Evolutionary conservation across 1,139 yeast genomes (phyloP).

Genomic region (Suhomyces coccinellae): DNA sequence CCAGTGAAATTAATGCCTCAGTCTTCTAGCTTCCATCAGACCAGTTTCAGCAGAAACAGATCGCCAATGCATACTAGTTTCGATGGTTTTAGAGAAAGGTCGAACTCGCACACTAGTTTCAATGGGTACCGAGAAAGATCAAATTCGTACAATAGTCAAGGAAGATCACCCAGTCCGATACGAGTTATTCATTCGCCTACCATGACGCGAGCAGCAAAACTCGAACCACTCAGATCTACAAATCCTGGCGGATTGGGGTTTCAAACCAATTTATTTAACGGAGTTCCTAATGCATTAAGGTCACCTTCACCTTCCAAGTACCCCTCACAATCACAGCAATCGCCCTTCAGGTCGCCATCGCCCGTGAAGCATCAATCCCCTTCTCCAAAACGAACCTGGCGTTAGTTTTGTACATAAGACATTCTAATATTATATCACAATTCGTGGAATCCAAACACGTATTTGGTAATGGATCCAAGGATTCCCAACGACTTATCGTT

Average conservation of each 20-base stretch:
- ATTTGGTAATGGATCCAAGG: conserved; percentile 36
- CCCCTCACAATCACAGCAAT: conserved; percentile 6
- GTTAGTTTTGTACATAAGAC: conserved; percentile 3
- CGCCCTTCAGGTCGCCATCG: conserved; percentile 14
- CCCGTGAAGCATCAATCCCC: conserved; percentile 13
- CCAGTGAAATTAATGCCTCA: conserved; percentile 12
- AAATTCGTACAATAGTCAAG: conserved; percentile 3
- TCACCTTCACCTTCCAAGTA: conserved; percentile 15
- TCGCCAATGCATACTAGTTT: conserved; percentile 3
- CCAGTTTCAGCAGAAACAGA: conserved; percentile 3
- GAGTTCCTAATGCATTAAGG: conserved; percentile 7
- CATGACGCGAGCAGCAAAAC: conserved; percentile 2
- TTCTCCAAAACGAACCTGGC: conserved; percentile 10
- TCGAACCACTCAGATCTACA: conserved; percentile 5
- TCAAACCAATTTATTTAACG: conserved; percentile 5
- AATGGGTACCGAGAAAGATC: conserved; percentile 8
- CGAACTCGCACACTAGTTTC: conserved; percentile 5
- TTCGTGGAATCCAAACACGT: conserved; percentile 49
- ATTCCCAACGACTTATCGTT: conserved; percentile 36
- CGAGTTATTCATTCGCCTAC: conserved; percentile 10
- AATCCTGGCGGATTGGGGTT: conserved; percentile 1
- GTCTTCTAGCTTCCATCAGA: conserved; percentile 3
- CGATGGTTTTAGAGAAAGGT: conserved; percentile 4
- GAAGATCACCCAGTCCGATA: conserved; percentile 13
- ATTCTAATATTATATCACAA: conserved; percentile 21